A percentile compares a stretch with the other conserved stretches of the same genome.
Evolutionary conservation across 257 asterid species (phyloP).

Genomic region (Solanum sejunctum): DNA sequence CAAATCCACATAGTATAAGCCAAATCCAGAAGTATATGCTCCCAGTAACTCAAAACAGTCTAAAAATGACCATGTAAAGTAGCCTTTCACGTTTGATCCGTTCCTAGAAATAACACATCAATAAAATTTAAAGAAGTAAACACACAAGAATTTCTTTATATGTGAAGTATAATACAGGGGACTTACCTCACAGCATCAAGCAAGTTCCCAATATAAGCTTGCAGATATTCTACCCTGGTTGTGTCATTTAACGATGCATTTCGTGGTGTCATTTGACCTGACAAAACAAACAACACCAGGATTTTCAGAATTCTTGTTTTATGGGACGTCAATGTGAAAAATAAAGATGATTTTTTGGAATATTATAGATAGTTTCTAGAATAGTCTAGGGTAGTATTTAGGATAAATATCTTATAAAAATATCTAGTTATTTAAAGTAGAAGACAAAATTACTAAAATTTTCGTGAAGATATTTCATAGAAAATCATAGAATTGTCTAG

Average conservation of each 20-base stretch:
- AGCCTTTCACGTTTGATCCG: conserved; percentile 45
- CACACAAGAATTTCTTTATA: background rate
- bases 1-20: conserved; percentile 49
- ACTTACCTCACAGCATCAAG: conserved; percentile 20
- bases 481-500: too few relatives aligned
- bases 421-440: too few relatives aligned
- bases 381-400: too few relatives aligned
- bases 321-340: background rate
- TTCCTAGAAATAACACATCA: conserved; percentile 17
- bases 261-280: conserved; percentile 1
- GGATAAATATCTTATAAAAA: too few relatives aligned
- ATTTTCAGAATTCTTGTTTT: background rate
- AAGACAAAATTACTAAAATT: too few relatives aligned
- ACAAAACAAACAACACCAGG: background rate
- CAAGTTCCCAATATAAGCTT: conserved; percentile 14
- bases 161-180: background rate
- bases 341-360: too few relatives aligned
- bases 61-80: conserved; percentile 50
- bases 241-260: conserved; percentile 8
- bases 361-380: too few relatives aligned
- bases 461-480: too few relatives aligned
- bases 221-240: conserved; percentile 6
- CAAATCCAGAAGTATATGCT: conserved; percentile 22
- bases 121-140: background rate
- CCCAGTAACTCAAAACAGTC: conserved; percentile 44